Percentiles rank a stretch among this genome's conserved stretches.
Conservation (phyloP, 305 asterid species). For the Solanum hybrid region DNA sequence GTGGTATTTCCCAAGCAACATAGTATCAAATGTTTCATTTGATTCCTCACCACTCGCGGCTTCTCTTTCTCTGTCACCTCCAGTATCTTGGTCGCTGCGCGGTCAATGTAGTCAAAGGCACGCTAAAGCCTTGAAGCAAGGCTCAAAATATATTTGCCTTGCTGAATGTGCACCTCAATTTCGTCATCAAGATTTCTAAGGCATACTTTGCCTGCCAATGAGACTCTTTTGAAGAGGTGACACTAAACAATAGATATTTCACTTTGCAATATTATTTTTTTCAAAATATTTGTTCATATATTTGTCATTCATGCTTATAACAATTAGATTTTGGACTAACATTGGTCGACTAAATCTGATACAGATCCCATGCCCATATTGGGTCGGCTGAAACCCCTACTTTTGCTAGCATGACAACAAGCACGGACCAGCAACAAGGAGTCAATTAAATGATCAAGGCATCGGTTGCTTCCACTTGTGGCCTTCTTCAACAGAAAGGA, state of each 20-base stretch:
- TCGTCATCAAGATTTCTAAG: background rate
- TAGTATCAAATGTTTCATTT: background rate
- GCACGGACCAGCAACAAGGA: rapidly evolving
- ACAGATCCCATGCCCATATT: background rate
- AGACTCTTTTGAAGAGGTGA: background rate
- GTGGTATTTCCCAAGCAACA: background rate
- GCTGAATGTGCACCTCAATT: background rate
- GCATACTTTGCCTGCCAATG: background rate
- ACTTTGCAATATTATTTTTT: too few relatives aligned
- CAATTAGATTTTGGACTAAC: background rate
- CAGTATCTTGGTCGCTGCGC: background rate
- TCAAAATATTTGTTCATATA: background rate
- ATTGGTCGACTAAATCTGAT: background rate
- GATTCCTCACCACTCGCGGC: background rate
- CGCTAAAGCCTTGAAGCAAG: background rate
- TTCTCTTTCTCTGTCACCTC: background rate
- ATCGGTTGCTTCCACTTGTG: background rate
- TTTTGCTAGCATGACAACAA: background rate
- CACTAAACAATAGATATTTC: background rate
- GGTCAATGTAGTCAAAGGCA: background rate
- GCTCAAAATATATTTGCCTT: background rate
- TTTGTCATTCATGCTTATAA: background rate
- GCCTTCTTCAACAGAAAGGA: background rate
- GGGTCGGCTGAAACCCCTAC: background rate
- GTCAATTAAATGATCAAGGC: background rate